These are phyloP conservation scores for Phytophthora multivora DNA, from an alignment of 352 stramenopile species.

Conservation along the genomic window DNA sequence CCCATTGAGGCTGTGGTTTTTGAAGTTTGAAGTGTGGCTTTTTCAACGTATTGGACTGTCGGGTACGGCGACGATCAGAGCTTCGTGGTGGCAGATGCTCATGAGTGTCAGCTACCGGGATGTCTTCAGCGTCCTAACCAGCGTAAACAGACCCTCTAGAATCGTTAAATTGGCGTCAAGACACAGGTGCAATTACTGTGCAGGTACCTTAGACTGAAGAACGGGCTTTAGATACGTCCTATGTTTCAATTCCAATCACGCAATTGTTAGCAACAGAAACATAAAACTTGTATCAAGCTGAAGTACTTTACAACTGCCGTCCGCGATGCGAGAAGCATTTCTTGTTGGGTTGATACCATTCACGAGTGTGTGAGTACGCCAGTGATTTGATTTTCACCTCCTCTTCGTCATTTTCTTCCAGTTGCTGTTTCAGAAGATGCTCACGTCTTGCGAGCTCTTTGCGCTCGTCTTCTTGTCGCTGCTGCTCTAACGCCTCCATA, in stretches of 20 bases:
- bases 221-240: conserved; percentile 73
- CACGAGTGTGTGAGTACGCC: conserved; percentile 58
- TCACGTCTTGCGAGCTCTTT: conserved; percentile 31
- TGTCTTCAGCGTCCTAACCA: conserved; percentile 21
- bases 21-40: conserved; percentile 1
- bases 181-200: not conserved
- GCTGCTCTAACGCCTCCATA: conserved; percentile 16
- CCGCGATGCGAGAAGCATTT: conserved; percentile 66
- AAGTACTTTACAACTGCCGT: conserved; percentile 47
- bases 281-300: not conserved
- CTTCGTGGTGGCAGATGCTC: conserved; percentile 6
- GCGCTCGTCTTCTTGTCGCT: conserved; percentile 24
- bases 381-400: conserved; percentile 65
- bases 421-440: conserved; percentile 38
- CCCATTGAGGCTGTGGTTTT: conserved; percentile 30
- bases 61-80: conserved; percentile 2
- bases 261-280: not conserved
- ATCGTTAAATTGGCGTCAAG: not conserved
- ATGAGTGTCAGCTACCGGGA: conserved; percentile 2
- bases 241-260: conserved; percentile 3
- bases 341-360: conserved; percentile 70
- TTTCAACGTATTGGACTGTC: conserved; percentile 8
- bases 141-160: not conserved
- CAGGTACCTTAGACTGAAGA: conserved; percentile 37
- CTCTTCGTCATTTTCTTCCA: conserved; percentile 59